Evolutionary conservation across 345 rosid species (phyloP).

Genomic region (Populus euphratica): DNA sequence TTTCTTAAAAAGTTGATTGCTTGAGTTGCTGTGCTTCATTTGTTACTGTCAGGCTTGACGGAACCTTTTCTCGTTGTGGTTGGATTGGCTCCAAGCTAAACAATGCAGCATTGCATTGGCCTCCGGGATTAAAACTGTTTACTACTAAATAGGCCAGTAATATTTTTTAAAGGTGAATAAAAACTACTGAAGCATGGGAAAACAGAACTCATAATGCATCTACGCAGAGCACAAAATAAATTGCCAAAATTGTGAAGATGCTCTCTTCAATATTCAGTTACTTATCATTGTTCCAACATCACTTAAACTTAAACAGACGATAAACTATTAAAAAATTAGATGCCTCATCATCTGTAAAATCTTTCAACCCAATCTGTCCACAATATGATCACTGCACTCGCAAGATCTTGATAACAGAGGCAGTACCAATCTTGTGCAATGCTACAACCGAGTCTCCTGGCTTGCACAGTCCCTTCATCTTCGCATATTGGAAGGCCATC

Average conservation of each 20-base stretch:
- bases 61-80: not conserved
- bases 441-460: constrained; percentile 37
- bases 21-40: not conserved
- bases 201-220: not conserved
- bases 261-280: not conserved
- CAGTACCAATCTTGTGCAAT: constrained; percentile 24
- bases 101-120: not conserved
- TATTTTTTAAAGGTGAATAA: too few relatives aligned
- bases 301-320: not conserved
- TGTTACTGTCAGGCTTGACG: not conserved
- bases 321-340: not conserved
- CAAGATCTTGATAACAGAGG: constrained; percentile 30
- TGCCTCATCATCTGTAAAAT: constrained; percentile 7
- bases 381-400: constrained; percentile 3
- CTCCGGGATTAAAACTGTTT: not conserved
- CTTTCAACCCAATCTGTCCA: not conserved
- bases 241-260: not conserved
- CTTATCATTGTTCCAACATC: not conserved
- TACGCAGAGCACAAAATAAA: not conserved
- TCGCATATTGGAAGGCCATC: constrained; percentile 19
- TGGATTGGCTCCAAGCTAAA: not conserved
- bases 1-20: not conserved
- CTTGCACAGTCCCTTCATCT: constrained; percentile 27
- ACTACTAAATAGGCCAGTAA: not conserved
- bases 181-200: not conserved